phyloP scores from a whole-genome alignment of 1,139 yeast genomes.

The Candida tetrigidarum region DNA sequence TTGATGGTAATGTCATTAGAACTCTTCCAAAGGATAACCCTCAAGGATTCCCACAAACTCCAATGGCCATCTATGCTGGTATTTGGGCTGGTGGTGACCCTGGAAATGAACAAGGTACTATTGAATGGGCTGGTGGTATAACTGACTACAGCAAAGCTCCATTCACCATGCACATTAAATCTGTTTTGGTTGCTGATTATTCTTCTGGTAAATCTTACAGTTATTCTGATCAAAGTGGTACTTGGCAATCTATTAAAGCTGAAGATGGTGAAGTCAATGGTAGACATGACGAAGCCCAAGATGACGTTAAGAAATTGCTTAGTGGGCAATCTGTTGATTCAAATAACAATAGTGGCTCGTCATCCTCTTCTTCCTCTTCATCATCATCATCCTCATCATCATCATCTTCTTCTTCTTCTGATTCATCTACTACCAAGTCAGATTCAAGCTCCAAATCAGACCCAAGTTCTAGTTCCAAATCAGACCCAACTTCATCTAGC shows the following conservation, averaged over 20 bases:
- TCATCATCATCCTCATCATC: no score
- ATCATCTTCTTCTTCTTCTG: background rate
- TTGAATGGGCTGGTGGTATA: conserved; percentile 86
- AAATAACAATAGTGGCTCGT: background rate
- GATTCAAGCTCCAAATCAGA: conserved; percentile 9
- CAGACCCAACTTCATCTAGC: no score
- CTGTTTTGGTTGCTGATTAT: conserved; percentile 71
- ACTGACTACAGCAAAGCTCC: conserved; percentile 71
- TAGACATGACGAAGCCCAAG: conserved; percentile 51
- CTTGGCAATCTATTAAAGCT: conserved; percentile 70
- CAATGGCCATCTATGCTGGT: conserved; percentile 73
- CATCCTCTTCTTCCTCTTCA: background rate
- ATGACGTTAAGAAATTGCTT: conserved; percentile 49
- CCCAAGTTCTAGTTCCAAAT: no score
- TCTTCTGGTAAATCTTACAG: conserved; percentile 74
- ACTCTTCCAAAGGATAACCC: conserved; percentile 53
- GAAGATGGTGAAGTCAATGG: conserved; percentile 68
- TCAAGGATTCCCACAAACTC: conserved; percentile 77
- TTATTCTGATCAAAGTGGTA: conserved; percentile 67
- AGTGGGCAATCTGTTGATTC: conserved; percentile 23
- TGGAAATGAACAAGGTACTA: conserved; percentile 65
- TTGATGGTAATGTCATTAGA: conserved; percentile 67
- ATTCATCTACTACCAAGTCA: conserved; percentile 5
- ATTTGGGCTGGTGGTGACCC: conserved; percentile 87
- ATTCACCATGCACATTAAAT: conserved; percentile 67